These are phyloP conservation scores for Pseudogymnoascus pannorum DNA, from an alignment of 2,329 filamentous ascomycete species.

Conservation along the genomic window DNA sequence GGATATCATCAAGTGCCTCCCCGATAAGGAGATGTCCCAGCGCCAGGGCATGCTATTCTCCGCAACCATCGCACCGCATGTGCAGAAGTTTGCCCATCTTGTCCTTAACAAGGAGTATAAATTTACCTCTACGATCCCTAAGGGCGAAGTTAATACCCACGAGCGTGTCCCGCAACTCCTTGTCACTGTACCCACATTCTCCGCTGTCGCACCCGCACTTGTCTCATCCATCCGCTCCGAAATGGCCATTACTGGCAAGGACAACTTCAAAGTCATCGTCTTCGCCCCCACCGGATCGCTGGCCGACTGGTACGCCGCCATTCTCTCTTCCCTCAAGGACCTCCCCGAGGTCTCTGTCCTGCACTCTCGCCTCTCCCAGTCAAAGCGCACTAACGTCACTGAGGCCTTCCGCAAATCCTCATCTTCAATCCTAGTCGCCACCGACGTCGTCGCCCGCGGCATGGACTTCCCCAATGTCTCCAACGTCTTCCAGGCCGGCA, in stretches of 20 bases:
- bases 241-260: conserved; percentile 34
- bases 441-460: conserved; percentile 72
- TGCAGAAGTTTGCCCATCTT: conserved; percentile 71
- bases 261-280: conserved; percentile 85
- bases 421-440: conserved; percentile 64
- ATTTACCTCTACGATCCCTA: conserved; percentile 80
- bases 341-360: conserved; percentile 41
- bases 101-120: conserved; percentile 75
- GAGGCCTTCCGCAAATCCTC: conserved; percentile 61
- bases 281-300: conserved; percentile 78
- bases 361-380: conserved; percentile 71
- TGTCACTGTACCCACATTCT: conserved; percentile 58
- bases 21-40: conserved; percentile 52
- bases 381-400: conserved; percentile 59
- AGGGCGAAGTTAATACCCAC: conserved; percentile 79
- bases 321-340: conserved; percentile 38
- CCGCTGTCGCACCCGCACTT: conserved; percentile 69
- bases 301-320: conserved; percentile 55
- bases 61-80: conserved; percentile 79
- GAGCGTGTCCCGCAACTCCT: conserved; percentile 74
- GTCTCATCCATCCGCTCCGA: conserved; percentile 67
- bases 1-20: conserved; percentile 55
- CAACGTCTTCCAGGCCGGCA: conserved; percentile 69
- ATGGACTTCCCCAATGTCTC: conserved; percentile 79
- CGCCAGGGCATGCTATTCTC: conserved; percentile 94